Evolutionary conservation across 768 basidiomycete genomes (phyloP), one percentile per base, ranked within the genome.

Genomic region (Collybiopsis luxurians): DNA sequence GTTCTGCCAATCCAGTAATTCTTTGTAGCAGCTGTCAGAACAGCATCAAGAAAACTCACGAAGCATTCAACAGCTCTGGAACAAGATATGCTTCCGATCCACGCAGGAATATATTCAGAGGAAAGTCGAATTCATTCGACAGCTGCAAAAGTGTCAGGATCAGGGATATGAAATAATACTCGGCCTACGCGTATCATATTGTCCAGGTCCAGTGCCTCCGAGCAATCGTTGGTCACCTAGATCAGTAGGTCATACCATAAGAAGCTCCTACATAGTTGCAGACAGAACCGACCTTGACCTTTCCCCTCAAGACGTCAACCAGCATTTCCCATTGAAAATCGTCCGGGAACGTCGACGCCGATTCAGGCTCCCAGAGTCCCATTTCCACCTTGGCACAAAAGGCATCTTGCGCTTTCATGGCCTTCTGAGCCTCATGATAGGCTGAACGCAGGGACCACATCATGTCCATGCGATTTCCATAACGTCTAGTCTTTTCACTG

Each of bases 51-150:
- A 50, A 19, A 13, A 39, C 82, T 63, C 79, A 95, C 59, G 87
- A 83, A 68, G 81, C 75, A 70, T 93, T 95, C 59, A 98, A 72
- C 3, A 89, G 72, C 23, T 84, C 83, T 1, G 94, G 91, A 23
- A 95, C 88, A n/a, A 97, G 79, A 71, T 92, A 97, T 1, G 92
- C 84, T 68, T 96, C 93, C 54, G 92, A 86, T 7, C 93, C 95
- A 65, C 92, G 89, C 64, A 95, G 92, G 66, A 95, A 85, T 5
- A 90, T 87, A 5, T 89, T 83, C 27, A 95, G 77, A 1, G 84
- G 80, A 66, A 93, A 94, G 63, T 92, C 74, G 76, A 95, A 98
- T 70, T 97, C 95, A 66, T 96, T 91, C 34, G 91, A 85, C 49
- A 97, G 78, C 84, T 94, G 55, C 13, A 42, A 53, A 15, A 12